phyloP scores from a whole-genome alignment of 2,329 filamentous ascomycete genomes.

The Cytospora schulzeri region DNA sequence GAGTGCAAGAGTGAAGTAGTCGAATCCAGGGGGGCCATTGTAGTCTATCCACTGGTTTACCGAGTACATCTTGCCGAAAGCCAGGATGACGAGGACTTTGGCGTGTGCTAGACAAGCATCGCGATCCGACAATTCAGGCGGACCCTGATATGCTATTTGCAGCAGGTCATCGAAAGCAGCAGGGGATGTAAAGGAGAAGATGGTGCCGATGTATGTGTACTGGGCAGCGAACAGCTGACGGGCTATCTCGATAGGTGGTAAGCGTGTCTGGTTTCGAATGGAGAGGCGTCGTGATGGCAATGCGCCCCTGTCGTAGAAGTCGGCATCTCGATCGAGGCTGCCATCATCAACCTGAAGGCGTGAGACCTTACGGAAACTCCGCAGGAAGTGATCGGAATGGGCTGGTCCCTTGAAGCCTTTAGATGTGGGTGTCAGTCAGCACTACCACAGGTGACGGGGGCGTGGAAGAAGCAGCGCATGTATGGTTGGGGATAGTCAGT shows the following conservation, averaged over 20 bases:
- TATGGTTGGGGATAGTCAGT: background rate
- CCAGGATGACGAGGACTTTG: constrained; percentile 54
- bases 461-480: background rate
- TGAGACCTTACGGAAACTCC: constrained; percentile 40
- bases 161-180: constrained; percentile 49
- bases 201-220: constrained; percentile 59
- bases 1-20: constrained; percentile 55
- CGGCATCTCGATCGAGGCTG: constrained; percentile 36
- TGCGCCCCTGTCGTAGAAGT: constrained; percentile 40
- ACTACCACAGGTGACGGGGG: background rate
- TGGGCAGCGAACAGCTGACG: constrained; percentile 54
- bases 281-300: constrained; percentile 37
- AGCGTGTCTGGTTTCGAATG: constrained; percentile 36
- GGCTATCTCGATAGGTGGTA: constrained; percentile 54
- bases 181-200: constrained; percentile 55
- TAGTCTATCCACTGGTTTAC: constrained; percentile 57
- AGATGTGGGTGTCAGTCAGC: background rate
- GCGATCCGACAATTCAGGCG: constrained; percentile 45
- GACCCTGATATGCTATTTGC: constrained; percentile 45
- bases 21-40: constrained; percentile 57
- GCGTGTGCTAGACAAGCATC: constrained; percentile 53
- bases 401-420: constrained; percentile 41
- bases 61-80: constrained; percentile 59
- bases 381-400: constrained; percentile 43
- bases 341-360: constrained; percentile 39